Conservation (phyloP, 2,329 filamentous ascomycete species). For the Xylaria hypoxylon region DNA sequence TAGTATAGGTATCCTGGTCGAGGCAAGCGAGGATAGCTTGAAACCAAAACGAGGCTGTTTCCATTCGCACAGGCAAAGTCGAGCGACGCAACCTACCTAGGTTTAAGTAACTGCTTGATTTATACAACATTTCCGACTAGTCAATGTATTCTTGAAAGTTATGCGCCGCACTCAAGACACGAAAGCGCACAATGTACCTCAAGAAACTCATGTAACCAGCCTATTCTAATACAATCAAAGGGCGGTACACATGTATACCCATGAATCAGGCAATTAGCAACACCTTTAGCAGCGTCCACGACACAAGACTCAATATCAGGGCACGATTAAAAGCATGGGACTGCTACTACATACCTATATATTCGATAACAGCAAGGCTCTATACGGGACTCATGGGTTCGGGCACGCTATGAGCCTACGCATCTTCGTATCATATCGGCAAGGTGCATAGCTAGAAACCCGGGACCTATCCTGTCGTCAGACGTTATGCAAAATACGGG, state of each 20-base stretch:
- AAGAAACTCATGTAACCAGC: slow-evolving; percentile 7
- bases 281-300: neutral
- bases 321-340: neutral
- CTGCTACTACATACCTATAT: neutral
- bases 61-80: neutral
- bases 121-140: neutral
- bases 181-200: slow-evolving; percentile 1
- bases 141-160: neutral
- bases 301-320: neutral
- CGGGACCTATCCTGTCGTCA: slow-evolving; percentile 15
- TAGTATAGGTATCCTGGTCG: too few species aligned
- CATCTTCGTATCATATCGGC: neutral
- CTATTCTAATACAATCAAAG: slow-evolving; percentile 2
- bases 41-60: neutral
- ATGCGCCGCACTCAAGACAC: neutral
- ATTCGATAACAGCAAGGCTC: neutral
- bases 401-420: neutral
- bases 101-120: neutral
- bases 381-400: neutral
- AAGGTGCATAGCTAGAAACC: neutral
- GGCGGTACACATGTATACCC: neutral
- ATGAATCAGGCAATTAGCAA: neutral
- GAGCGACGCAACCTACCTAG: neutral
- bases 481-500: slow-evolving; percentile 14
- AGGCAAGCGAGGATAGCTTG: too few species aligned